These are phyloP conservation scores for Neurospora discreta DNA, from an alignment of 495 filamentous ascomycete species.

Conservation along the genomic window DNA sequence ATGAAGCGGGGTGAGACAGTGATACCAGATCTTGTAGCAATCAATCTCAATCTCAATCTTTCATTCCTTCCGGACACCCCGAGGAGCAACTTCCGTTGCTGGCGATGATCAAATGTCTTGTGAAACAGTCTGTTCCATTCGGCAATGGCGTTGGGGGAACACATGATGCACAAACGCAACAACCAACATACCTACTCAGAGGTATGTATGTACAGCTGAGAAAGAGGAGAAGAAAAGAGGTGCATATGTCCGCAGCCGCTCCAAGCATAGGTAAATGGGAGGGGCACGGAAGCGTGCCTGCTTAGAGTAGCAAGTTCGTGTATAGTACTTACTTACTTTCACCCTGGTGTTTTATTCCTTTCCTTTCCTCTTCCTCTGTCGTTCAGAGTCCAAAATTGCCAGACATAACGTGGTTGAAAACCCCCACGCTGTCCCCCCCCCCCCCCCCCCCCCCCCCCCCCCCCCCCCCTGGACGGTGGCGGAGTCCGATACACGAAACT, in stretches of 20 bases:
- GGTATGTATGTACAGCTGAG: background rate
- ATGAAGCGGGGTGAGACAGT: background rate
- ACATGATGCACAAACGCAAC: background rate
- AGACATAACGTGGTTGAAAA: background rate
- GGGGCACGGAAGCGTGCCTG: background rate
- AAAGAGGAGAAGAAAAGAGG: background rate
- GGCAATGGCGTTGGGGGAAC: background rate
- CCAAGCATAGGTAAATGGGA: background rate
- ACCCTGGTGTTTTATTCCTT: background rate
- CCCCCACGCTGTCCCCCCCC: background rate
- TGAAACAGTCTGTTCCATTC: background rate
- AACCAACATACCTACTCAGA: background rate
- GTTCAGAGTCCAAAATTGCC: background rate
- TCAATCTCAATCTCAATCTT: background rate
- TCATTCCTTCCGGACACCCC: background rate
- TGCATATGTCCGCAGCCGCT: background rate
- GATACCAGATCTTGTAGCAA: background rate
- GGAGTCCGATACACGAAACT: background rate
- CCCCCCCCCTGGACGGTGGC: background rate
- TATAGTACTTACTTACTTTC: no score
- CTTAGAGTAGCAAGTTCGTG: background rate
- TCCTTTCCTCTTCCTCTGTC: background rate
- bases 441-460: no score
- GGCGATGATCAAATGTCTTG: background rate
- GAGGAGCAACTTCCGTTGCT: background rate